phyloP scores from a whole-genome alignment of 2,329 filamentous ascomycete genomes.

The Sporothrix protearum region DNA sequence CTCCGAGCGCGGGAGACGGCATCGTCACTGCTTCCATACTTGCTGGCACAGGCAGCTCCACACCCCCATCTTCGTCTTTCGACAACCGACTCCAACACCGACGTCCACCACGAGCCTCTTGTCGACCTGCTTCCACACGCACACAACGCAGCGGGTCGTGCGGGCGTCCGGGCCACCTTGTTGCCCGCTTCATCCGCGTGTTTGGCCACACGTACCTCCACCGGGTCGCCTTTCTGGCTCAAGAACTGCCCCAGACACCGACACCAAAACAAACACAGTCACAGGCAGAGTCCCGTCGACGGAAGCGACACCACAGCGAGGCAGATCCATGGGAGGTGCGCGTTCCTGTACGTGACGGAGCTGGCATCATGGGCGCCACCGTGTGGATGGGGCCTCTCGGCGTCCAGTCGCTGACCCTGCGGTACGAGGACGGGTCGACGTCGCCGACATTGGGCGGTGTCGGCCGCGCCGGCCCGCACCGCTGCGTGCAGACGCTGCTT shows the following conservation, averaged over 20 bases:
- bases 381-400: constrained; percentile 20
- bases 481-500: constrained; percentile 9
- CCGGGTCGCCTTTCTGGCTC: background rate
- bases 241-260: background rate
- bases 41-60: background rate
- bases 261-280: background rate
- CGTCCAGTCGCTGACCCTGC: constrained; percentile 12
- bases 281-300: background rate
- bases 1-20: constrained; percentile 21
- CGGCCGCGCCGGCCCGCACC: background rate
- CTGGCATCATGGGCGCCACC: constrained; percentile 13
- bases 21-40: background rate
- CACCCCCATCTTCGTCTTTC: too few species aligned
- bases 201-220: constrained; percentile 22
- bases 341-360: constrained; percentile 7
- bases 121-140: background rate
- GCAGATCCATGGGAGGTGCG: constrained; percentile 5
- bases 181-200: constrained; percentile 8
- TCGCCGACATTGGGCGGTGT: constrained; percentile 14
- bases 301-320: background rate
- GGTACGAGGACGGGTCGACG: constrained; percentile 19
- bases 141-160: background rate
- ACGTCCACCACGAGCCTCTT: constrained; percentile 1
- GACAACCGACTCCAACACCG: too few species aligned
- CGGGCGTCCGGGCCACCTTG: constrained; percentile 10